Conservation (phyloP, 2,329 filamentous ascomycete species). For the Ophiognomonia clavigignenti-juglandacearum region DNA sequence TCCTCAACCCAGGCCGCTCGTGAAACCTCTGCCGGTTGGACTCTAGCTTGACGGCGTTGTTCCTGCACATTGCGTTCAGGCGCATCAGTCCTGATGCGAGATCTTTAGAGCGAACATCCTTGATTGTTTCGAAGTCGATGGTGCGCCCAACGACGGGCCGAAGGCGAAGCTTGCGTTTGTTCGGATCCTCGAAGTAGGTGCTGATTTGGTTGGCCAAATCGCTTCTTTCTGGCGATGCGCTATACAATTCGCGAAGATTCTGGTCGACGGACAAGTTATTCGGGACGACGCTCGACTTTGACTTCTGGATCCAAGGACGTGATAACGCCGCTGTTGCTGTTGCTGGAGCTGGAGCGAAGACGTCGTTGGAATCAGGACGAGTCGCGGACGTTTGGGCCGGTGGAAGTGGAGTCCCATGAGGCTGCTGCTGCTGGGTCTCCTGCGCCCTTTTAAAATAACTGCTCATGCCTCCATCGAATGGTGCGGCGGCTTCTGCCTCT, state of each 20-base stretch:
- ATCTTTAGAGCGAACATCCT: slow-evolving; percentile 35
- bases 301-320: too few species aligned
- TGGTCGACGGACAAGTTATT: too few species aligned
- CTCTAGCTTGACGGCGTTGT: slow-evolving; percentile 57
- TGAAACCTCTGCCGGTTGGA: slow-evolving; percentile 61
- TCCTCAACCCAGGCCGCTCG: slow-evolving; percentile 70
- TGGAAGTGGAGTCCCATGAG: not conserved
- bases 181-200: slow-evolving; percentile 19
- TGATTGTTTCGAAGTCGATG: slow-evolving; percentile 39
- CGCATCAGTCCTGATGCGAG: slow-evolving; percentile 39
- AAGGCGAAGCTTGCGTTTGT: slow-evolving; percentile 29
- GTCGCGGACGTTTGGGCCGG: too few species aligned
- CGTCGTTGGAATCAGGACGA: too few species aligned
- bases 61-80: slow-evolving; percentile 32
- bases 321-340: too few species aligned
- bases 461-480: not conserved
- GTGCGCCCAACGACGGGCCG: slow-evolving; percentile 36
- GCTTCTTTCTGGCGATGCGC: too few species aligned
- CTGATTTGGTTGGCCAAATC: slow-evolving; percentile 9
- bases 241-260: too few species aligned
- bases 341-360: too few species aligned
- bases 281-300: too few species aligned
- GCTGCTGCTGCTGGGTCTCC: not conserved
- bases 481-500: slow-evolving; percentile 8
- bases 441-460: not conserved